These are phyloP conservation scores for Geosmithia putterillii DNA, from an alignment of 2,329 filamentous ascomycete species.

Conservation along the genomic window DNA sequence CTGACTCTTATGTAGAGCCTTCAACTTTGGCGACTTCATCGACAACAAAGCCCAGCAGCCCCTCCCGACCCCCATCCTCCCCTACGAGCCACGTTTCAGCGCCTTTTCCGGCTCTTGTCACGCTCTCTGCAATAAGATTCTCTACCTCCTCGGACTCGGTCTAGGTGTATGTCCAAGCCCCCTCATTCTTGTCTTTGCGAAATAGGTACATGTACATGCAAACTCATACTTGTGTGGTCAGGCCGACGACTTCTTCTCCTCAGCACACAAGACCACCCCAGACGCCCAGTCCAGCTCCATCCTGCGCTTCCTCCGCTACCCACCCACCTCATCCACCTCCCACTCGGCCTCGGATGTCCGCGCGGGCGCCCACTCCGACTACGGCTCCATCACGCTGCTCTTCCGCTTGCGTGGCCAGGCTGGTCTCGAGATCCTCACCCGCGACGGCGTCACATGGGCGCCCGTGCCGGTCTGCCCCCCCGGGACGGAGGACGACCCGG, in stretches of 20 bases:
- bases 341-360: conserved; percentile 52
- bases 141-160: conserved; percentile 67
- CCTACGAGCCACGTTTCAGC: conserved; percentile 47
- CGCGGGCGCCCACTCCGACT: conserved; percentile 87
- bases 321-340: conserved; percentile 31
- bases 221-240: conserved; percentile 8
- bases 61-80: conserved; percentile 51
- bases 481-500: conserved; percentile 42
- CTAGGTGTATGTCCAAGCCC: conserved; percentile 45
- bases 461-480: conserved; percentile 56
- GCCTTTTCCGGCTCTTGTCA: conserved; percentile 62
- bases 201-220: neutral
- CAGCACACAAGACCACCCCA: conserved; percentile 29
- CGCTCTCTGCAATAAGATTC: conserved; percentile 56
- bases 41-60: conserved; percentile 62
- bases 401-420: conserved; percentile 80
- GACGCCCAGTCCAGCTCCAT: conserved; percentile 41
- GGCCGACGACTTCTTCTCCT: conserved; percentile 41
- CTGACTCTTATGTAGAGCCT: conserved; percentile 44
- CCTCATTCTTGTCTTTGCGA: neutral
- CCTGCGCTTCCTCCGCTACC: conserved; percentile 64
- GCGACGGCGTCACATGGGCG: conserved; percentile 36
- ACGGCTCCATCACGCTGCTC: conserved; percentile 59
- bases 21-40: conserved; percentile 79
- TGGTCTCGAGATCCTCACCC: conserved; percentile 69